Conservation (phyloP, 2,329 filamentous ascomycete species). For the Ophiostoma novo-ulmi region DNA sequence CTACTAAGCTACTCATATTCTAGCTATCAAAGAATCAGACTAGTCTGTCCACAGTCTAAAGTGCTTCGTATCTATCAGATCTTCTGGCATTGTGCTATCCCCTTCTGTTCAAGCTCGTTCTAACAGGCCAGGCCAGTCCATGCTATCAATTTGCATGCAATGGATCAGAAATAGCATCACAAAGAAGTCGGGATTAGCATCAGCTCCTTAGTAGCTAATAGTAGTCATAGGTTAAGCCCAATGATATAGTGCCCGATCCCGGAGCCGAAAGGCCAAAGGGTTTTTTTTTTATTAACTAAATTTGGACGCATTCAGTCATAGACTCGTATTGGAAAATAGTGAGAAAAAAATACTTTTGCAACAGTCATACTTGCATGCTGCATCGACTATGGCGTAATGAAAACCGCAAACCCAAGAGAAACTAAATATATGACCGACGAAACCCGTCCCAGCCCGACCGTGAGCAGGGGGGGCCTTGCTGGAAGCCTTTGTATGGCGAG, state of each 20-base stretch:
- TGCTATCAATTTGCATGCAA: background rate
- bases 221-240: background rate
- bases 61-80: background rate
- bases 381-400: constrained; percentile 6
- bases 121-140: background rate
- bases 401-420: background rate
- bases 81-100: background rate
- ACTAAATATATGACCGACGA: background rate
- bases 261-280: background rate
- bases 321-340: too few species aligned
- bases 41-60: too few species aligned
- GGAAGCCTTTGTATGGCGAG: background rate
- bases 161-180: background rate
- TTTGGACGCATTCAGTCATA: background rate
- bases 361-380: background rate
- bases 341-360: background rate
- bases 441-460: constrained; percentile 2
- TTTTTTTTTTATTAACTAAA: background rate
- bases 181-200: background rate
- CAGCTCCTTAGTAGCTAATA: background rate
- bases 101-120: background rate
- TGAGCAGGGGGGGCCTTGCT: background rate
- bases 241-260: background rate
- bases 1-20: background rate
- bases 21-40: background rate